phyloP scores from a whole-genome alignment of 2,329 filamentous ascomycete species.

The Alternaria viburni region DNA sequence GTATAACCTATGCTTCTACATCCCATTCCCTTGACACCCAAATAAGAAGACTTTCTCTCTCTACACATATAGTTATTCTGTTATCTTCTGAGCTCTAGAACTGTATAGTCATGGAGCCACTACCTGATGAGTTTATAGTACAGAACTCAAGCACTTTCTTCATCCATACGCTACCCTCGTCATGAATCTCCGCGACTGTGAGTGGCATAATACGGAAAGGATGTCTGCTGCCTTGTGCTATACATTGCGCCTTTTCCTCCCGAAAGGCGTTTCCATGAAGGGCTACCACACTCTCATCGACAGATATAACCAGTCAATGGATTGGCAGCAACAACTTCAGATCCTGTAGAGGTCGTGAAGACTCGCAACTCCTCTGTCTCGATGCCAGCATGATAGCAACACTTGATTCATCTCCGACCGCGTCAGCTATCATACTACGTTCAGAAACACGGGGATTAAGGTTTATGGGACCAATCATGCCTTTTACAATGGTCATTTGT shows the following conservation, averaged over 20 bases:
- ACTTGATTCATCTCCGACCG: neutral
- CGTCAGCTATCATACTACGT: too few relatives aligned
- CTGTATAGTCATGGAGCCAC: neutral
- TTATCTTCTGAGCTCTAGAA: neutral
- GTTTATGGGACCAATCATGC: neutral
- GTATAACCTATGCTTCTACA: neutral
- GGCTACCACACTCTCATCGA: neutral
- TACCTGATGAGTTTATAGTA: neutral
- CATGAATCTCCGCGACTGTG: neutral
- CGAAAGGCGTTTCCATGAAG: neutral
- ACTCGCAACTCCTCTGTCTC: neutral
- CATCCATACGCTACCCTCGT: neutral
- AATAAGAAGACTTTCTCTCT: neutral
- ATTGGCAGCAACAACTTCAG: neutral
- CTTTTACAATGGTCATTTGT: too few relatives aligned
- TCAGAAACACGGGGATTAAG: neutral
- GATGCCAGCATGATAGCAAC: too few relatives aligned
- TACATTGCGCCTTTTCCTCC: neutral
- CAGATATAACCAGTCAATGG: too few relatives aligned
- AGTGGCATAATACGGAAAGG: neutral
- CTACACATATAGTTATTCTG: neutral
- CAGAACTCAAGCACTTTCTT: neutral
- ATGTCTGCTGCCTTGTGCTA: neutral
- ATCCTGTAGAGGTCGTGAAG: neutral
- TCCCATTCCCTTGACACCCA: neutral